Conservation (phyloP, 1,139 yeast genomes). For the Petasospora fabianii region DNA sequence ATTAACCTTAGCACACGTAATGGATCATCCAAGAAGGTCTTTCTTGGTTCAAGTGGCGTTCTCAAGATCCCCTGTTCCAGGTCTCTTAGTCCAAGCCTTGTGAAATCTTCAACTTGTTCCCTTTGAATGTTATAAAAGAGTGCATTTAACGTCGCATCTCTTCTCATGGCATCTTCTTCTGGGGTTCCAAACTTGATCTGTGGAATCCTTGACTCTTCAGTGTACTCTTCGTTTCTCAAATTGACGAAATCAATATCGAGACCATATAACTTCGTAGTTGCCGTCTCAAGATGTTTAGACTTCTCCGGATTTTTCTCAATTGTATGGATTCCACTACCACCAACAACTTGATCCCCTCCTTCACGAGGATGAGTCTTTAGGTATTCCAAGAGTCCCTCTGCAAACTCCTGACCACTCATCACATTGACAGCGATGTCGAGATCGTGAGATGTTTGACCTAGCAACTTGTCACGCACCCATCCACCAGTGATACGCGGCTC, state of each 20-base stretch:
- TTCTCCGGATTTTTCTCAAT: slow-evolving; percentile 92
- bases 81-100: slow-evolving; percentile 71
- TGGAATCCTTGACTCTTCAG: slow-evolving; percentile 81
- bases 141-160: slow-evolving; percentile 95
- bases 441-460: slow-evolving; percentile 79
- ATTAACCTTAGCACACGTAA: slow-evolving; percentile 79
- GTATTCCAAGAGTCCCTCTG: slow-evolving; percentile 57
- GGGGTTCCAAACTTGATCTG: slow-evolving; percentile 77
- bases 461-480: slow-evolving; percentile 94
- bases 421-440: slow-evolving; percentile 86
- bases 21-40: slow-evolving; percentile 92
- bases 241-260: slow-evolving; percentile 91
- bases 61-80: slow-evolving; percentile 65
- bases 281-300: slow-evolving; percentile 93
- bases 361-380: slow-evolving; percentile 32
- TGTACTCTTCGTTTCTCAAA: slow-evolving; percentile 80
- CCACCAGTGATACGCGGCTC: slow-evolving; percentile 92
- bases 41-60: slow-evolving; percentile 81
- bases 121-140: slow-evolving; percentile 77
- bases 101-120: slow-evolving; percentile 74
- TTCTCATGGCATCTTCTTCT: slow-evolving; percentile 80
- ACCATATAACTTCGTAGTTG: slow-evolving; percentile 81
- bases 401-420: slow-evolving; percentile 84
- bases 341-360: slow-evolving; percentile 22
- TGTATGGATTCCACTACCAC: slow-evolving; percentile 59